Evolutionary conservation across 306 rosid species (phyloP).

Genomic region (Vigna reflexopilosa): DNA sequence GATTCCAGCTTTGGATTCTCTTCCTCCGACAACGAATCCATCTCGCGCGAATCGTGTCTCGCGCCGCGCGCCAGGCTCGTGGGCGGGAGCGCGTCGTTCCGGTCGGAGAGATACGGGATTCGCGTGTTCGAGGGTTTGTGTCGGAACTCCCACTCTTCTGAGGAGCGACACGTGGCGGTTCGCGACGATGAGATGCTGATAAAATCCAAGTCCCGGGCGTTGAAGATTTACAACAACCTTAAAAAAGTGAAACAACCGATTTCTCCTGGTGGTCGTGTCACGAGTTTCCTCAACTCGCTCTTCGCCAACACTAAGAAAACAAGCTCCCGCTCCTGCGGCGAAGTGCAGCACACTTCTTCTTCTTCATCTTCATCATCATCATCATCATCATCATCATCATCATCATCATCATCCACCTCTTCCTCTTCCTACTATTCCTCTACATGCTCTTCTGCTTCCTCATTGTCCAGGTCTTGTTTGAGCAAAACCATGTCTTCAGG

Average conservation of each 20-base stretch:
- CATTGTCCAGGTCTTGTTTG: conserved; percentile 82
- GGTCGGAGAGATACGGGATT: conserved; percentile 45
- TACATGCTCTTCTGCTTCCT: conserved; percentile 70
- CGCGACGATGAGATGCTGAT: conserved; percentile 49
- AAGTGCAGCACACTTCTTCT: not conserved
- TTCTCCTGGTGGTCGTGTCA: conserved; percentile 80
- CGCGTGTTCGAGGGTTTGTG: conserved; percentile 44
- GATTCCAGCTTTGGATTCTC: conserved; percentile 88
- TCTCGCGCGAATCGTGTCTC: conserved; percentile 56
- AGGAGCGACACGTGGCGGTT: conserved; percentile 10
- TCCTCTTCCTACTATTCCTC: conserved; percentile 17
- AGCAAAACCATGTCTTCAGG: conserved; percentile 64
- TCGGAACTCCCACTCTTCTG: conserved; percentile 2
- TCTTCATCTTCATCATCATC: not conserved
- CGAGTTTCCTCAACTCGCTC: conserved; percentile 76
- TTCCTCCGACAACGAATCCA: conserved; percentile 83
- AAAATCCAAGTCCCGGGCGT: conserved; percentile 75
- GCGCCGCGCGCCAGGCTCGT: conserved; percentile 59
- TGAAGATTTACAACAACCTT: conserved; percentile 75
- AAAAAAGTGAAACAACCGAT: conserved; percentile 93
- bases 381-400: not conserved
- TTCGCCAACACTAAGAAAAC: conserved; percentile 54
- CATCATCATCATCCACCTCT: not conserved
- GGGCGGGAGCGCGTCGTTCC: conserved; percentile 45
- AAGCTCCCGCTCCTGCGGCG: not conserved